Evolutionary conservation across 2,329 filamentous ascomycete species (phyloP).

Genomic region (Lachnellula suecica): DNA sequence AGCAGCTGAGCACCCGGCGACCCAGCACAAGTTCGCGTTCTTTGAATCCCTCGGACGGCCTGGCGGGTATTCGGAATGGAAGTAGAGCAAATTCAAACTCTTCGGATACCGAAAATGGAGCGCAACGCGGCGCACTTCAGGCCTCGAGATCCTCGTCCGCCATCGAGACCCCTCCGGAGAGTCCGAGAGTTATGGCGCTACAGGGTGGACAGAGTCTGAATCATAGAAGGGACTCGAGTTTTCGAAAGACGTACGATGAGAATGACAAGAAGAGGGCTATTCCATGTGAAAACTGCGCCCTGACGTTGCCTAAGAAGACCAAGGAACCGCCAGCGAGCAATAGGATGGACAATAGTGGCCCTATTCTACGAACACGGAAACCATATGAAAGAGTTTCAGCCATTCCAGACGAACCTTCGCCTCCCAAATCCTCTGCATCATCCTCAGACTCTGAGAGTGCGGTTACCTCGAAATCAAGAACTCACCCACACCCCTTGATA

Average conservation of each 20-base stretch:
- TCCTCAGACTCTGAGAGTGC: slow-evolving; percentile 28
- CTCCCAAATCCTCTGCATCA: slow-evolving; percentile 30
- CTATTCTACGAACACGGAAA: slow-evolving; percentile 59
- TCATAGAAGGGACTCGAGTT: slow-evolving; percentile 56
- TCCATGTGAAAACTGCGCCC: slow-evolving; percentile 67
- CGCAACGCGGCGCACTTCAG: slow-evolving; percentile 1
- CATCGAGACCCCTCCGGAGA: slow-evolving; percentile 58
- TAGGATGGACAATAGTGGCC: slow-evolving; percentile 36
- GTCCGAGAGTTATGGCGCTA: slow-evolving; percentile 45
- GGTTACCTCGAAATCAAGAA: slow-evolving; percentile 17
- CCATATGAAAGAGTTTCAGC: slow-evolving; percentile 58
- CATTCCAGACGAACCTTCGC: slow-evolving; percentile 20
- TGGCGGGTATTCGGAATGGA: slow-evolving; percentile 14
- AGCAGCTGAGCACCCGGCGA: slow-evolving; percentile 25
- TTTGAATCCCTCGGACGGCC: slow-evolving; percentile 21
- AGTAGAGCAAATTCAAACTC: slow-evolving; percentile 14
- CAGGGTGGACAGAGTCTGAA: slow-evolving; percentile 25
- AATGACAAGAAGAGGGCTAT: slow-evolving; percentile 62
- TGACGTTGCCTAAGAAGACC: slow-evolving; percentile 57
- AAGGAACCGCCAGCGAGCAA: slow-evolving; percentile 26
- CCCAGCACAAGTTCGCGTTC: slow-evolving; percentile 28
- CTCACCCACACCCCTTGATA: slow-evolving; percentile 16
- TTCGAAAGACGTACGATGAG: slow-evolving; percentile 63
- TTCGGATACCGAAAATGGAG: slow-evolving; percentile 19
- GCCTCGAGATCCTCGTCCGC: slow-evolving; percentile 37